Evolutionary conservation across 768 basidiomycete genomes (phyloP).

Genomic region (Pisolithus tinctorius): DNA sequence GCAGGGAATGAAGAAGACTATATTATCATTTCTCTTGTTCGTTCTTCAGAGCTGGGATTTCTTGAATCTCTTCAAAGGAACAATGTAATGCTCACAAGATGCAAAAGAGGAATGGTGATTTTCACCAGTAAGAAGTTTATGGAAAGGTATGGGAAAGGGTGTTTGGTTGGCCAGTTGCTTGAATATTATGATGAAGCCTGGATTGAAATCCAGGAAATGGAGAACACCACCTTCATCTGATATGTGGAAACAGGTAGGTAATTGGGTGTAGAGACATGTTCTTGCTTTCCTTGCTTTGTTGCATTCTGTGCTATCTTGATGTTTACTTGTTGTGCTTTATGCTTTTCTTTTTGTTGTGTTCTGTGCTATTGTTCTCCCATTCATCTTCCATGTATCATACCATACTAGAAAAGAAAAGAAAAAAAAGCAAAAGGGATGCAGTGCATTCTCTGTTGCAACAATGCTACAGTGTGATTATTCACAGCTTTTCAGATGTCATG

Average conservation of each 20-base stretch:
- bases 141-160: slow-evolving; percentile 38
- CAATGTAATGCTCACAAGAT: slow-evolving; percentile 86
- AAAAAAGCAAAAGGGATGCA: neutral
- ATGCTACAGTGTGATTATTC: too few species aligned
- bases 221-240: slow-evolving; percentile 13
- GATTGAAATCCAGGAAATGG: slow-evolving; percentile 30
- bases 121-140: slow-evolving; percentile 59
- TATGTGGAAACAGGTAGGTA: neutral
- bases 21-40: too few species aligned
- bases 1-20: slow-evolving; percentile 80
- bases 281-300: neutral
- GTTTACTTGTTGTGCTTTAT: neutral
- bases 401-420: neutral
- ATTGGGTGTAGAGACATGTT: neutral
- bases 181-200: slow-evolving; percentile 30
- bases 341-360: neutral
- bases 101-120: slow-evolving; percentile 74
- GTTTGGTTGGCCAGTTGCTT: slow-evolving; percentile 37
- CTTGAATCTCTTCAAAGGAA: slow-evolving; percentile 56
- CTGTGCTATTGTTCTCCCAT: too few species aligned
- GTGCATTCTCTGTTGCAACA: neutral
- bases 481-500: too few species aligned
- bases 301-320: neutral
- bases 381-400: too few species aligned
- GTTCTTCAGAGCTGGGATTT: slow-evolving; percentile 61